Conservation (phyloP, 208 protist species). For the Balamuthia mandrillaris region DNA sequence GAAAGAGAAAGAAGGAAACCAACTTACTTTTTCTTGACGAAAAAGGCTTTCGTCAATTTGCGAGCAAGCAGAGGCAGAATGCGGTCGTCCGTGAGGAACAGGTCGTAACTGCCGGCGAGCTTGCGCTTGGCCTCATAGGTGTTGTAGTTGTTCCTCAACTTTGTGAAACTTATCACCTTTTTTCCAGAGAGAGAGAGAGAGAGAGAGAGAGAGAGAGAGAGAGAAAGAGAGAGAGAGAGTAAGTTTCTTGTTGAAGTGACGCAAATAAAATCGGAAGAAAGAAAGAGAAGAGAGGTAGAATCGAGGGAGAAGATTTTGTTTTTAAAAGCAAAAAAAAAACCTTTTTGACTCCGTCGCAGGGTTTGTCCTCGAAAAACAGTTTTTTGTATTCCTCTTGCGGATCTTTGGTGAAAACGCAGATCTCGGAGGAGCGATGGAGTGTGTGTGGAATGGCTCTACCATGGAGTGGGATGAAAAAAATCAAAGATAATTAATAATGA, state of each 20-base stretch:
- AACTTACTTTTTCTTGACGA: slow-evolving; percentile 49
- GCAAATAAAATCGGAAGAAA: background rate
- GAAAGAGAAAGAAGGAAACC: background rate
- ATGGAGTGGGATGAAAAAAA: no score
- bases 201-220: no score
- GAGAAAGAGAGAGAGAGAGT: no score
- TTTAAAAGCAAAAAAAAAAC: background rate
- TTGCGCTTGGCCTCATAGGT: slow-evolving; percentile 68
- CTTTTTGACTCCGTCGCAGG: background rate
- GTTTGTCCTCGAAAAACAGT: background rate
- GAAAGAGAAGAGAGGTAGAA: background rate
- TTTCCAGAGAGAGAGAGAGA: no score
- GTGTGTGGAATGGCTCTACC: background rate
- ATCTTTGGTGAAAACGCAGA: slow-evolving; percentile 18
- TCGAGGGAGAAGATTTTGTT: background rate
- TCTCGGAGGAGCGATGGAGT: background rate
- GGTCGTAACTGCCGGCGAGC: slow-evolving; percentile 59
- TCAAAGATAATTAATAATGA: no score
- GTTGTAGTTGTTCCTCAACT: slow-evolving; percentile 63
- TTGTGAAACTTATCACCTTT: slow-evolving; percentile 66
- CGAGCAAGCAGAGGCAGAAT: slow-evolving; percentile 59
- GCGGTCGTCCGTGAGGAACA: slow-evolving; percentile 71
- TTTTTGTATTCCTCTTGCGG: background rate
- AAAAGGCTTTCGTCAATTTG: slow-evolving; percentile 59
- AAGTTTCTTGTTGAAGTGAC: no score